Base-by-base conservation (phyloP, 495 filamentous ascomycete species). In the Penicillium atrosanguineum region DNA sequence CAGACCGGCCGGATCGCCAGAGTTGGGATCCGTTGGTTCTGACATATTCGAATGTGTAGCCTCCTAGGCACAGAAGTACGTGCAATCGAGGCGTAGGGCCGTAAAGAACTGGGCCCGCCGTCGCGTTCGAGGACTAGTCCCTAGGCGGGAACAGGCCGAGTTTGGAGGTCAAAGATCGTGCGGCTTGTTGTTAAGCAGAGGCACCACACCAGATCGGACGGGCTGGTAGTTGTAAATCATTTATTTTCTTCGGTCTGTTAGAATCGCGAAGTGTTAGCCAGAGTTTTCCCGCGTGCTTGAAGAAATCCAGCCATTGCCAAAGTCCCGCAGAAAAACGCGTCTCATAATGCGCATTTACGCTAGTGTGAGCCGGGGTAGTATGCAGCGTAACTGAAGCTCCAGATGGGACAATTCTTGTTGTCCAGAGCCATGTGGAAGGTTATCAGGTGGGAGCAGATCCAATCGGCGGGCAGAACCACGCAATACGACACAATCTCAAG, bases 1-100 rank as follows among this genome's bases (percentile, higher is more conserved):
- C 48, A 55, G 41, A 43, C 66, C 62, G 46, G 63, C 59, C 46
- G 64, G 47, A 34, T 71, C 69, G 21, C 62, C 67, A 52, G 71
- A 45, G 48, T 52, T 59, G 16, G 67, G 55, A 28, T 74, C 71
- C 51, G 62, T 59, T 15, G 66, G 57, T 43, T 76, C 73, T 37
- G 68, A 64, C 73, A 74, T 76, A 38, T 64, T 47, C 43, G 45
- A 38, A 46, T 38, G 52, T 29, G 12, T 44, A 38, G 47, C 37
- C 52, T 28, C 48, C 44, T 39, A 56, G 20, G 39, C 41, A 31
- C 26, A 23, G 12, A 15, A 34, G 29, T 38, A 9, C 41, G n/a
- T 36, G 34, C 14, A 20, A 36, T 47, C 44, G 20, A 37, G 36
- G 18, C 20, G 19, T 44, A 40, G 48, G 29, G 34, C 41, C 34